Evolutionary conservation across 495 filamentous ascomycete genomes (phyloP), one percentile per base, ranked within the genome.

Genomic region (Penicillium arizonense): DNA sequence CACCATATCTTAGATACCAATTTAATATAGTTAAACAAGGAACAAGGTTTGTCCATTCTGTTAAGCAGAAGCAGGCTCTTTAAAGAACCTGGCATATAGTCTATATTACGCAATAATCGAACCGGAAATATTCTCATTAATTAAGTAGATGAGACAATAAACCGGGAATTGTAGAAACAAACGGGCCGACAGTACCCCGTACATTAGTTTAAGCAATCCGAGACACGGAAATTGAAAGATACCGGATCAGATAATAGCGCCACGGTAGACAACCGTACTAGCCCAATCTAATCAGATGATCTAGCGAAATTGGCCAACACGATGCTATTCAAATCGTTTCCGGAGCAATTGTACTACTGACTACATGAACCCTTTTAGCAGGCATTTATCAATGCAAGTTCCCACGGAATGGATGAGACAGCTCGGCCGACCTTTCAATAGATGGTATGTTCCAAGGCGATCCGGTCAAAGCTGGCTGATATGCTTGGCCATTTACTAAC

Each of bases 191-290:
- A 30, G 2, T 2, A 30, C 18, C 18, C 18, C 18, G 18, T 18
- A 18, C 8, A 6, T 30, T 30, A 8, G 5, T 30, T 9, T 10
- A 9, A 9, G 8, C 28, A 30, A 7, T 9, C 28, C 28, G 28
- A 60, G 57, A 57, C 24, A 53, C 47, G 14, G 47, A 60, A 20
- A 41, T 54, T 1, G 55, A 57, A 47, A 45, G n/a, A 26, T 40
- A 60, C 30, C 38, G 47, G 47, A 50, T 50, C 47, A 50, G 47
- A 50, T 50, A 50, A 43, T 41, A 39, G 7, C 37, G 37, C 37
- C 47, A 35, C 36, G 23, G 11, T 3, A 16, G 18, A n/a, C n/a
- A 16, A 30, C 18, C 9, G 21, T 7, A 14, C 12, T 28, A 23
- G 28, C 13, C 13, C 13, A 34, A 50, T 50, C 47, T 50, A 43